Conservation (phyloP, 805 yeast genomes). For the Saccharomycopsis sp. region DNA sequence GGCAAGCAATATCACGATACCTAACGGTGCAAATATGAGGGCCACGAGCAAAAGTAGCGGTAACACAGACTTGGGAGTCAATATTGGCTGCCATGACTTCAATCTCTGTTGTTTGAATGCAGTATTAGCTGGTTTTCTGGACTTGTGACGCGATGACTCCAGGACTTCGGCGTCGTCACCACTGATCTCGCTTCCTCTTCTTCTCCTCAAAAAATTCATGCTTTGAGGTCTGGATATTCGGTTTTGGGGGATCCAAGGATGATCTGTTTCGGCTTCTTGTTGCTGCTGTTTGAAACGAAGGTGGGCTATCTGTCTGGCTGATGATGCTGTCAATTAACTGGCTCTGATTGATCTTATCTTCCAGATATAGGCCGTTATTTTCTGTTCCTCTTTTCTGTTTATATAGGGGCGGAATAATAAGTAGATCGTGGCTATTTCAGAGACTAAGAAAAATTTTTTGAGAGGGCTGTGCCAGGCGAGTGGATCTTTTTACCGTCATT, state of each 20-base stretch:
- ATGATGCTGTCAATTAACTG: not conserved
- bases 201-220: slow-evolving; percentile 18
- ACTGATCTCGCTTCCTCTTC: slow-evolving; percentile 6
- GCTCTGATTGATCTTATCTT: no score
- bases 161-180: slow-evolving; percentile 1
- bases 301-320: no score
- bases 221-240: not conserved
- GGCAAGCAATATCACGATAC: slow-evolving; percentile 73
- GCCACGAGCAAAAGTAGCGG: slow-evolving; percentile 75
- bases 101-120: slow-evolving; percentile 72
- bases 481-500: no score
- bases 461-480: no score
- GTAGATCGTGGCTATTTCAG: no score
- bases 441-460: no score
- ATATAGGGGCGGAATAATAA: no score
- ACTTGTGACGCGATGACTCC: slow-evolving; percentile 8
- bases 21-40: slow-evolving; percentile 82
- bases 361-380: no score
- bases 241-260: not conserved
- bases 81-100: slow-evolving; percentile 73
- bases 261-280: not conserved
- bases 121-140: slow-evolving; percentile 37
- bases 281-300: no score
- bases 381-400: no score
- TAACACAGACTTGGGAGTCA: slow-evolving; percentile 85